These are phyloP conservation scores for Candida frijolesensis DNA, from an alignment of 1,139 yeast species.

Conservation along the genomic window DNA sequence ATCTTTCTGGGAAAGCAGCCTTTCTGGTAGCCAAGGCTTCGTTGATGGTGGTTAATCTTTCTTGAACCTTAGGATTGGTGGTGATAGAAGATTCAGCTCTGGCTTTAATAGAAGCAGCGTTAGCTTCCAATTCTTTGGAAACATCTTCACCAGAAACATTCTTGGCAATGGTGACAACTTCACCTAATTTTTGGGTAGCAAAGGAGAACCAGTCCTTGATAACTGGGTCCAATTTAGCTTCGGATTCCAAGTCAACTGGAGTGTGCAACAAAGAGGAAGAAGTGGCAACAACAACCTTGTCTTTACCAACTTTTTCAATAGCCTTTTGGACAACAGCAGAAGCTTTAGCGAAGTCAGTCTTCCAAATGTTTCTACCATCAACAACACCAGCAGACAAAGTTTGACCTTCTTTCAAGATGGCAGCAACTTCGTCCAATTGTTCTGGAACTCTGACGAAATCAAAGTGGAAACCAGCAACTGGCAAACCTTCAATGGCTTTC, in stretches of 20 bases:
- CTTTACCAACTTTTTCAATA: slow-evolving; percentile 80
- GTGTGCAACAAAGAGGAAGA: slow-evolving; percentile 98
- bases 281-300: slow-evolving; percentile 89
- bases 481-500: slow-evolving; percentile 81
- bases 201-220: slow-evolving; percentile 98
- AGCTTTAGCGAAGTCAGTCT: slow-evolving; percentile 90
- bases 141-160: slow-evolving; percentile 82
- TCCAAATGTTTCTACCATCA: slow-evolving; percentile 99
- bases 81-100: slow-evolving; percentile 88
- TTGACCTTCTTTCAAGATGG: slow-evolving; percentile 65
- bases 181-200: slow-evolving; percentile 93
- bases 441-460: slow-evolving; percentile 97
- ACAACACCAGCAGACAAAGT: slow-evolving; percentile 93
- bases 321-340: slow-evolving; percentile 80
- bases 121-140: slow-evolving; percentile 69
- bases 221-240: slow-evolving; percentile 85
- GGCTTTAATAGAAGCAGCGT: slow-evolving; percentile 82
- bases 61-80: slow-evolving; percentile 87
- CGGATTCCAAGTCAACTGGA: slow-evolving; percentile 92
- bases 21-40: slow-evolving; percentile 83
- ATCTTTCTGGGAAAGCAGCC: slow-evolving; percentile 83
- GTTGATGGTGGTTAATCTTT: slow-evolving; percentile 80
- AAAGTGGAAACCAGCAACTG: slow-evolving; percentile 95
- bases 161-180: slow-evolving; percentile 90
- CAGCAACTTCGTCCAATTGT: slow-evolving; percentile 83